Evolutionary conservation across 352 stramenopile species (phyloP), one percentile per base, ranked within the genome.

Genomic region (Thraustochytrium striatum): DNA sequence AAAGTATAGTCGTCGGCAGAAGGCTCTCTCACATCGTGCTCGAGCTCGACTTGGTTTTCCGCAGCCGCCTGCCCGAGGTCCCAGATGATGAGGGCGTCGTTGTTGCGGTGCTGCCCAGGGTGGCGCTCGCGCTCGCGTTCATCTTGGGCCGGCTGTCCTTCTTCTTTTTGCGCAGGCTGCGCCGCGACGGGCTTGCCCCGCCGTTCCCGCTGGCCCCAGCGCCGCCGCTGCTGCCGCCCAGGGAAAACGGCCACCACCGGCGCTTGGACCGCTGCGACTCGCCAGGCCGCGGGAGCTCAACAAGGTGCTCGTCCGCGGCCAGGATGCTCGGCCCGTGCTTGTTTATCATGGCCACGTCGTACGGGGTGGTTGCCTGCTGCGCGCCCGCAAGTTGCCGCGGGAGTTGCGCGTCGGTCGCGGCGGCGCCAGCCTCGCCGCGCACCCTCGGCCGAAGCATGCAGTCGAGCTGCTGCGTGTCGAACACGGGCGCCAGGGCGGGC

Each of bases 191-290:
- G 39, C 39, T 47, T 13, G 39, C 5, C 39, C 39, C 39, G 13
- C 39, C 39, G 5, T 13, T 13, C 5, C 39, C 39, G 39, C 39
- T 47, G 13, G 39, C 39, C 5, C 39, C 39, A 47, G 39, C 13
- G 39, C 39, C 39, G 39, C 39, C 39, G 13, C 5, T 13, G 39
- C 39, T 13, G 39, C 39, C 39, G 39, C 39, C 5, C 39, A n/a
- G n/a, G 36, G 11, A 61, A 69, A 70, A 70, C 2, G 59, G 59
- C 59, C 59, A 70, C 59, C 59, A 70, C n/a, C 59, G 59, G 25
- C 59, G 59, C 36, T 55, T 52, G 41, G 35, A 33, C 21, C 59
- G 36, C 36, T 13, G 5, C 5, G 39, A 47, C 5, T 5, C 32
- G 58, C 8, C 13, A 50, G 38, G 25, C 16, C 9, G 58, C 38